phyloP scores from a whole-genome alignment of 2,329 filamentous ascomycete species.

The Dendrostoma leiphaemia region DNA sequence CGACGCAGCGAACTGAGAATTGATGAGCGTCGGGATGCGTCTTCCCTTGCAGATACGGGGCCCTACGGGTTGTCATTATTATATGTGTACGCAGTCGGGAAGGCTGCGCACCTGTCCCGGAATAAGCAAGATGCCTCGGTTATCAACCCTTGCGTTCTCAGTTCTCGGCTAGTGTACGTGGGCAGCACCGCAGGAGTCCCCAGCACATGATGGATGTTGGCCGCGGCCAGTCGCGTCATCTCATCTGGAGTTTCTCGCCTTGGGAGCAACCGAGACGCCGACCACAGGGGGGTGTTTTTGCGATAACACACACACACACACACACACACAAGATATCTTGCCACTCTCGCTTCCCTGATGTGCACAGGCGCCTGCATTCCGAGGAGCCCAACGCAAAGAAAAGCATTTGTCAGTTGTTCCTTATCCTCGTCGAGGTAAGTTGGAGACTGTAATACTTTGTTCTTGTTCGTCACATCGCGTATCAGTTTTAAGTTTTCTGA shows the following conservation, averaged over 20 bases:
- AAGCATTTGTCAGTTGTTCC: no score
- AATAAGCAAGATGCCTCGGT: neutral
- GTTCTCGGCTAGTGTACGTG: neutral
- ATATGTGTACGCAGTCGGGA: neutral
- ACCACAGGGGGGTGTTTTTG: slow-evolving; percentile 1
- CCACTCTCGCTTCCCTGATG: neutral
- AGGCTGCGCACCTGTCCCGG: slow-evolving; percentile 1
- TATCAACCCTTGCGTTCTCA: neutral
- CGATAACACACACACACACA: slow-evolving; percentile 3
- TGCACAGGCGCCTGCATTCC: neutral
- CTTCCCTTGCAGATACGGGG: slow-evolving; percentile 10
- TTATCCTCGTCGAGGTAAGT: no score
- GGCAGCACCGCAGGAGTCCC: no score
- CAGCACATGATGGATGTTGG: no score
- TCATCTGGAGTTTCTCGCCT: no score
- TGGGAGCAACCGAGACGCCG: neutral
- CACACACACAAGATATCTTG: neutral
- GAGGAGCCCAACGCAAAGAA: no score
- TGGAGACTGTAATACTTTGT: no score
- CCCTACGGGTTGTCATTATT: slow-evolving; percentile 1
- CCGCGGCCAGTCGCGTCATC: neutral
- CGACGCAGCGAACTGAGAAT: slow-evolving; percentile 7
- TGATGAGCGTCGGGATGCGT: slow-evolving; percentile 5
- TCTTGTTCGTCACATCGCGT: no score
- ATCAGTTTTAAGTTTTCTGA: neutral